Percentiles rank a stretch among this genome's conserved stretches.
These are phyloP conservation scores for Naganishia vishniacii DNA, from an alignment of 768 basidiomycete genomes.

Conservation along the genomic window DNA sequence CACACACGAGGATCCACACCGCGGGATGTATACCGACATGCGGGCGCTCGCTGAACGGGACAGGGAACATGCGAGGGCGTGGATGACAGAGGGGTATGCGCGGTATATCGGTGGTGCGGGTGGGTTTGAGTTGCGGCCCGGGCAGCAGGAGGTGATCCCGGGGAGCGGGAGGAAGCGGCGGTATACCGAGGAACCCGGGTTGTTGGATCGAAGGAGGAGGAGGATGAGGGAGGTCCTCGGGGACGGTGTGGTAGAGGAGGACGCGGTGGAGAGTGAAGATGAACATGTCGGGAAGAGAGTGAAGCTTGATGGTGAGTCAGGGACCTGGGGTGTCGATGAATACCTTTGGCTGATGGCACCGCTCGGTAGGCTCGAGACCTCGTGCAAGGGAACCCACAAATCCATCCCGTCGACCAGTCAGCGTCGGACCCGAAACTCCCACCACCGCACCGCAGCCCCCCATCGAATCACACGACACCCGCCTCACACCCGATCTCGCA, in stretches of 20 bases:
- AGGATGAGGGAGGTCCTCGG: too few species aligned
- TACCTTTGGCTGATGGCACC: background rate
- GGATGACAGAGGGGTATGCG: slow-evolving; percentile 15
- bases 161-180: slow-evolving; percentile 10
- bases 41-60: slow-evolving; percentile 7
- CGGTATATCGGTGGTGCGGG: slow-evolving; percentile 14
- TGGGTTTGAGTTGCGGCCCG: background rate
- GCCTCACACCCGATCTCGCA: slow-evolving; percentile 3
- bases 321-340: background rate
- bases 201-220: slow-evolving; percentile 17
- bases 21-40: slow-evolving; percentile 11
- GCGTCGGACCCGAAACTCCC: background rate
- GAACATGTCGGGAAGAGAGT: background rate
- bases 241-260: background rate
- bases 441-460: background rate
- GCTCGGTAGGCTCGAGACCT: background rate
- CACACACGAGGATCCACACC: background rate
- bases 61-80: slow-evolving; percentile 12
- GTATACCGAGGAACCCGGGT: slow-evolving; percentile 14
- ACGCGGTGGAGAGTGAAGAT: background rate
- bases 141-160: background rate
- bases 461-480: background rate
- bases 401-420: background rate
- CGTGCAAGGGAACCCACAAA: background rate
- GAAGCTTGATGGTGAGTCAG: background rate